These are phyloP conservation scores for Ligustrum vulgare DNA, from an alignment of 257 asterid species.

Conservation along the genomic window DNA sequence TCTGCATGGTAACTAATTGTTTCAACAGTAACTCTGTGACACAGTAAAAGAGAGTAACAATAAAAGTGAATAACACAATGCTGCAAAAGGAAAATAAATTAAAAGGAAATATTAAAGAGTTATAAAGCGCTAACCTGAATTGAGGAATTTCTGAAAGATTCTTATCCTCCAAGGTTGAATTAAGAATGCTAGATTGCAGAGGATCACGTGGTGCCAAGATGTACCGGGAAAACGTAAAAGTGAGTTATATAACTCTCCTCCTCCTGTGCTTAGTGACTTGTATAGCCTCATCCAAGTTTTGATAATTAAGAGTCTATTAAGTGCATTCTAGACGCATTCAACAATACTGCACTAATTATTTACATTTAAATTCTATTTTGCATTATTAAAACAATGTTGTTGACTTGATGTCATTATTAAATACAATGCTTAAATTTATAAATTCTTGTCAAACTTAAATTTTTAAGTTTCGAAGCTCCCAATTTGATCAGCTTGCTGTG, in stretches of 20 bases:
- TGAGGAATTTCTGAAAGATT: slow-evolving; percentile 92
- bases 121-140: slow-evolving; percentile 54
- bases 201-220: slow-evolving; percentile 82
- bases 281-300: not conserved
- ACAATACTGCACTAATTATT: not conserved
- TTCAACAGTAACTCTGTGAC: slow-evolving; percentile 63
- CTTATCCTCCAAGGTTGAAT: slow-evolving; percentile 89
- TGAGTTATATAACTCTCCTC: not conserved
- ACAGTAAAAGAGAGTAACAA: not conserved
- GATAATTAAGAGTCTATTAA: not conserved
- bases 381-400: not conserved
- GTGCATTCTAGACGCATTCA: not conserved
- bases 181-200: slow-evolving; percentile 96
- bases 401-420: not conserved
- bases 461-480: not conserved
- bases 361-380: not conserved
- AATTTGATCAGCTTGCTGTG: not conserved
- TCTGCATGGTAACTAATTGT: slow-evolving; percentile 91
- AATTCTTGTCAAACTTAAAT: not conserved
- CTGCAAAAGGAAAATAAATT: not conserved
- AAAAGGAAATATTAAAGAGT: not conserved
- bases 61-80: not conserved
- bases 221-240: not conserved
- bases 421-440: not conserved
- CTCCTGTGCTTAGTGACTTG: not conserved